phyloP scores from a whole-genome alignment of 768 basidiomycete species.

The Hirschioporus abietinus region DNA sequence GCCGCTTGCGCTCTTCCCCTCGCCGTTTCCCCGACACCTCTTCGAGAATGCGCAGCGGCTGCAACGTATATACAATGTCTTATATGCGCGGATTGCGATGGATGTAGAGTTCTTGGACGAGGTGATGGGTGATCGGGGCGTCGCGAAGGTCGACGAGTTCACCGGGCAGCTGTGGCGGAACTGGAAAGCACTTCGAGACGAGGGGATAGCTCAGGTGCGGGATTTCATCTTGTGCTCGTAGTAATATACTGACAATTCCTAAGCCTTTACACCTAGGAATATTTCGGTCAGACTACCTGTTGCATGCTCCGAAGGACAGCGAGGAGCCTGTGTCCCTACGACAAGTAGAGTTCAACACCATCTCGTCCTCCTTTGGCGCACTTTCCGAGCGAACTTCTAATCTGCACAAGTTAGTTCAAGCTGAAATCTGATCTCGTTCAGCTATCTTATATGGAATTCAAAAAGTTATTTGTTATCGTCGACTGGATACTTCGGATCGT shows the following conservation, averaged over 20 bases:
- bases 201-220: slow-evolving; percentile 53
- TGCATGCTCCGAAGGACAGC: slow-evolving; percentile 47
- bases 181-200: slow-evolving; percentile 72
- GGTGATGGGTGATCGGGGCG: slow-evolving; percentile 78
- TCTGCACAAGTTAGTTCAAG: slow-evolving; percentile 62
- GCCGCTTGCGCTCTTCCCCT: slow-evolving; percentile 83
- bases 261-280: slow-evolving; percentile 85
- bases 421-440: neutral
- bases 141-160: slow-evolving; percentile 81
- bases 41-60: slow-evolving; percentile 62
- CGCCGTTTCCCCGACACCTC: slow-evolving; percentile 71
- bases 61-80: slow-evolving; percentile 74
- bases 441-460: neutral
- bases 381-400: slow-evolving; percentile 63
- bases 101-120: slow-evolving; percentile 76
- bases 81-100: slow-evolving; percentile 81
- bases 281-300: slow-evolving; percentile 91
- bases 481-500: slow-evolving; percentile 63
- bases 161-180: slow-evolving; percentile 81
- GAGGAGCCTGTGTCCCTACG: slow-evolving; percentile 47
- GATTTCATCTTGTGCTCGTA: neutral
- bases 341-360: slow-evolving; percentile 98
- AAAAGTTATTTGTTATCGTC: slow-evolving; percentile 59
- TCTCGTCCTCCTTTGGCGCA: slow-evolving; percentile 85
- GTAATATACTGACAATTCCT: slow-evolving; percentile 9